These are phyloP conservation scores for Colletotrichum scovillei DNA, from an alignment of 2,329 filamentous ascomycete genomes.

Conservation along the genomic window DNA sequence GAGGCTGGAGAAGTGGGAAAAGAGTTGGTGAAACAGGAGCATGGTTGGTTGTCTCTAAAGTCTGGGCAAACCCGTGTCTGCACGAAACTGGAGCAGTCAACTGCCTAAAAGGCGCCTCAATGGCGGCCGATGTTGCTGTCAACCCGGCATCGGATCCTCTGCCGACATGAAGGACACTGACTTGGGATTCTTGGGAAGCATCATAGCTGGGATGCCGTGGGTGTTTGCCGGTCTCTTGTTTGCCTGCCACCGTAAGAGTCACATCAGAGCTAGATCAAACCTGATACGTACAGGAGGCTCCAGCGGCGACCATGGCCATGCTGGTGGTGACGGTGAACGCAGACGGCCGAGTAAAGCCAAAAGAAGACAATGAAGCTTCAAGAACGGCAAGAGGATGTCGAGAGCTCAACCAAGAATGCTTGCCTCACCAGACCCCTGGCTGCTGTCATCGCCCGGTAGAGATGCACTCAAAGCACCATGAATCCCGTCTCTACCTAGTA, in stretches of 20 bases:
- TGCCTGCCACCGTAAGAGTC: constrained; percentile 13
- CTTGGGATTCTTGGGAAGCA: not conserved
- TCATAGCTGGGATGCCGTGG: not conserved
- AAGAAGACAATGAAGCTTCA: not conserved
- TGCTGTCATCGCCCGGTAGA: not conserved
- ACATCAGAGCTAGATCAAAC: constrained; percentile 1
- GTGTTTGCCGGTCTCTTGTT: not conserved
- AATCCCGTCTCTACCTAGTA: not conserved
- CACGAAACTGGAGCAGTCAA: constrained; percentile 27
- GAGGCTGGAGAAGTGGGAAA: not conserved
- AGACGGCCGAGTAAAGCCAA: not conserved
- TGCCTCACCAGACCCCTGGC: constrained; percentile 1
- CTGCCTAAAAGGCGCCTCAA: not conserved
- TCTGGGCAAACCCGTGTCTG: constrained; percentile 35
- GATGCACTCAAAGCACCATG: not conserved
- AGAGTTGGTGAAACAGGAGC: not conserved
- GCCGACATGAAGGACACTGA: not conserved
- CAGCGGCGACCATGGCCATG: not conserved
- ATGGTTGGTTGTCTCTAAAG: constrained; percentile 17
- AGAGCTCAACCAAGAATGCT: not conserved
- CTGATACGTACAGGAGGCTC: not conserved
- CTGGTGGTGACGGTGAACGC: not conserved
- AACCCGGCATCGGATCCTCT: constrained; percentile 15
- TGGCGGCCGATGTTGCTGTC: constrained; percentile 21
- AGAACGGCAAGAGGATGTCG: not conserved